These are phyloP conservation scores for Geotrichum histeridarum DNA, from an alignment of 1,139 yeast species.

Conservation along the genomic window DNA sequence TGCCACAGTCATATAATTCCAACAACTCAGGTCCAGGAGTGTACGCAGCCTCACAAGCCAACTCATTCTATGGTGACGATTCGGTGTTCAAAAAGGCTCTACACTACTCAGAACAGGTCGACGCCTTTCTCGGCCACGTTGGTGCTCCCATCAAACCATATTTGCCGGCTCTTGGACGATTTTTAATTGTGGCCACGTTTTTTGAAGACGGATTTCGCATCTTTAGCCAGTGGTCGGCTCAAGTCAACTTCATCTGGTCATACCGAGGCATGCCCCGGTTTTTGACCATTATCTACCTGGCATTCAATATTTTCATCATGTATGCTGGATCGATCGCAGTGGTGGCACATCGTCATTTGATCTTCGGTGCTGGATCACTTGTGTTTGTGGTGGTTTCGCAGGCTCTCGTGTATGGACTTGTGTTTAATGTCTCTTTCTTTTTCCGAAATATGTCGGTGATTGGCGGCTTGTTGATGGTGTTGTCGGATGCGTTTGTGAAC, in stretches of 20 bases:
- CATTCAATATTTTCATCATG: constrained; percentile 67
- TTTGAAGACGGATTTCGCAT: constrained; percentile 86
- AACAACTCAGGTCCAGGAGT: constrained; percentile 7
- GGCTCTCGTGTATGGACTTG: constrained; percentile 83
- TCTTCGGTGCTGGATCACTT: constrained; percentile 67
- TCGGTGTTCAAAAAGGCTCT: constrained; percentile 19
- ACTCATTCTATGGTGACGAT: constrained; percentile 3
- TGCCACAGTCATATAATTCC: background rate
- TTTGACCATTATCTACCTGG: constrained; percentile 64
- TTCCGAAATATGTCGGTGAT: constrained; percentile 84
- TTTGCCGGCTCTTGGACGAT: constrained; percentile 78
- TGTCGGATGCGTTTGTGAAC: constrained; percentile 79
- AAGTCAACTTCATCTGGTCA: constrained; percentile 74
- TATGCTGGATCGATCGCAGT: constrained; percentile 64
- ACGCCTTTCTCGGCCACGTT: constrained; percentile 35
- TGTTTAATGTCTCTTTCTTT: constrained; percentile 75
- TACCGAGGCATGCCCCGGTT: constrained; percentile 77
- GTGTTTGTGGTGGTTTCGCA: constrained; percentile 72
- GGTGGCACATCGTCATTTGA: constrained; percentile 63
- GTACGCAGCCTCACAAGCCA: constrained; percentile 6
- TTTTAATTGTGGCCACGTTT: constrained; percentile 89
- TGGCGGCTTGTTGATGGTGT: constrained; percentile 87
- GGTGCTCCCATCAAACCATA: constrained; percentile 42
- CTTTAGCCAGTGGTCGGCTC: constrained; percentile 84
- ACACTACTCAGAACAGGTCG: constrained; percentile 31